phyloP scores from a whole-genome alignment of 1,139 yeast species.

The Debaryomyces sp. region DNA sequence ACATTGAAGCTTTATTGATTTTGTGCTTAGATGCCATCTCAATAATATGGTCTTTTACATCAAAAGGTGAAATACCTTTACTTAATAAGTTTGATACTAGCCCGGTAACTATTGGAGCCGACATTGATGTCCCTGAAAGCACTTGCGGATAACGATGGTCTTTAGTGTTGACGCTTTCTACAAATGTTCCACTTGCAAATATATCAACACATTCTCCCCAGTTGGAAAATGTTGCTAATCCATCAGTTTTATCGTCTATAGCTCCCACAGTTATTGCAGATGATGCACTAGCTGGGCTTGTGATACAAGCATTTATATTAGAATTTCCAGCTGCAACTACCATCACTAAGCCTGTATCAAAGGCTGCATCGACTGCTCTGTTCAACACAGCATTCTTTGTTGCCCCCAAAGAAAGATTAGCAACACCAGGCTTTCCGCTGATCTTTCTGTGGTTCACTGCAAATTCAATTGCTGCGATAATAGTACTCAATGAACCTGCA shows the following conservation, averaged over 20 bases:
- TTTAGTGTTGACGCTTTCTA: conserved; percentile 47
- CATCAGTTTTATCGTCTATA: conserved; percentile 70
- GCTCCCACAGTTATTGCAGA: conserved; percentile 85
- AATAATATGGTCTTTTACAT: conserved; percentile 43
- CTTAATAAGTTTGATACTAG: conserved; percentile 64
- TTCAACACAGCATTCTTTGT: conserved; percentile 65
- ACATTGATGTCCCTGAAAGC: conserved; percentile 87
- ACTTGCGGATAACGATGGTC: conserved; percentile 32
- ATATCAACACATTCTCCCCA: conserved; percentile 90
- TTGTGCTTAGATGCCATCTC: conserved; percentile 35
- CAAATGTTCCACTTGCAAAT: conserved; percentile 78
- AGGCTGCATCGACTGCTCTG: conserved; percentile 72
- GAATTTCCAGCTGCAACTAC: conserved; percentile 93
- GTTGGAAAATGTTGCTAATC: conserved; percentile 74
- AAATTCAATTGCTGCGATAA: conserved; percentile 71
- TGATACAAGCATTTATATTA: conserved; percentile 72
- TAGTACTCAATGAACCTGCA: conserved; percentile 66
- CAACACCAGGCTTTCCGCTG: conserved; percentile 57
- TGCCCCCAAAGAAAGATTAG: conserved; percentile 82
- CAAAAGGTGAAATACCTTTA: conserved; percentile 51
- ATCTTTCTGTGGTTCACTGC: conserved; percentile 60
- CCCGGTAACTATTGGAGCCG: conserved; percentile 82
- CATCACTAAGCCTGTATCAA: conserved; percentile 68
- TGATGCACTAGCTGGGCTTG: conserved; percentile 78
- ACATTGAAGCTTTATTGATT: conserved; percentile 37